Conservation (phyloP, 192 early-diverging fungal species). For the Dimargaris verticillata region DNA sequence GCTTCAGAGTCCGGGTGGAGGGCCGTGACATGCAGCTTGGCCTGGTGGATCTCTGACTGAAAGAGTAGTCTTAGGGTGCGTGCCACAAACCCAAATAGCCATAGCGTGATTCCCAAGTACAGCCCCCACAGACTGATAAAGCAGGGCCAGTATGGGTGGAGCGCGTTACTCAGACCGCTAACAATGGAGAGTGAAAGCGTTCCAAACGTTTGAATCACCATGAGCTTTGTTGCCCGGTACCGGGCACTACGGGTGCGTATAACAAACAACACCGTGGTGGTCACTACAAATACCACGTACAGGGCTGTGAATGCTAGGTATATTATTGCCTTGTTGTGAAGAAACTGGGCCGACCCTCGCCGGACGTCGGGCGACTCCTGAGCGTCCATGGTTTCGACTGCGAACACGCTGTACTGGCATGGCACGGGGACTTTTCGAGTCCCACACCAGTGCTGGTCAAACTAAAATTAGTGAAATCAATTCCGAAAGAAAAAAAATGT, state of each 20-base stretch:
- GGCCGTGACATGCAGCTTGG: conserved; percentile 5
- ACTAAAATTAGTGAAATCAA: too few relatives aligned
- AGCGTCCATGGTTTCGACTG: too few relatives aligned
- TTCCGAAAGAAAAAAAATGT: too few relatives aligned
- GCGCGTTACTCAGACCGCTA: neutral
- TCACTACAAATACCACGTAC: neutral
- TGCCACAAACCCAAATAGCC: conserved; percentile 7
- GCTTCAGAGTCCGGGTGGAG: neutral
- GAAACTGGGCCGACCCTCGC: too few relatives aligned
- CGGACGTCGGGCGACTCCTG: too few relatives aligned
- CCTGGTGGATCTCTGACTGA: conserved; percentile 10
- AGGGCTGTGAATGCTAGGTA: neutral
- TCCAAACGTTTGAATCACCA: neutral
- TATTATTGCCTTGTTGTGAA: conserved; percentile 2
- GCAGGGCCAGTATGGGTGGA: conserved; percentile 6
- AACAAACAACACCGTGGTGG: neutral
- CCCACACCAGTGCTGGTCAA: too few relatives aligned
- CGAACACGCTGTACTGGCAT: too few relatives aligned
- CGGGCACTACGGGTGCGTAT: neutral
- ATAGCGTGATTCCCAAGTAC: neutral
- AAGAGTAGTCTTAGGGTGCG: conserved; percentile 3
- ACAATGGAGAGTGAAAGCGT: conserved; percentile 1
- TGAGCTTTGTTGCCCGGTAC: neutral
- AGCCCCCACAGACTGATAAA: conserved; percentile 9
- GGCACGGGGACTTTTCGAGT: too few relatives aligned